Base-by-base conservation (phyloP, 2,329 filamentous ascomycete genomes). In the Knufia petricola region DNA sequence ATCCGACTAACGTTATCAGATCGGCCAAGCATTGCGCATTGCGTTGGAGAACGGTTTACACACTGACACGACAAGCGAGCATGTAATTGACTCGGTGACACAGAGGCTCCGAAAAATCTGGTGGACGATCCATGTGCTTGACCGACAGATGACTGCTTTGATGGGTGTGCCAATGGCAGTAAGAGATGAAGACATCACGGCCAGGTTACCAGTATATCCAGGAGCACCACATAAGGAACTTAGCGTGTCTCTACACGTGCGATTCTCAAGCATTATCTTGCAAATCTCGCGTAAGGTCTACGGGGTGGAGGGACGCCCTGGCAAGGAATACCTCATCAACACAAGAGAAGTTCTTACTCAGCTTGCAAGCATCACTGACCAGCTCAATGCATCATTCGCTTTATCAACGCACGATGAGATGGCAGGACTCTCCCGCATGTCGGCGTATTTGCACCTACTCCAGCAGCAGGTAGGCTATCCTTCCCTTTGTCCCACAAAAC, bases 81-180 rank as follows among this genome's bases (percentile, higher is more conserved):
- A 70, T 19, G 52, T 75, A 0, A 68, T 68, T 0, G 65, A 68
- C 1, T 51, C 56, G 0, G 55, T 66, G 1, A 68, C 73, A 0
- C 66, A 76, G 50, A 60, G 75, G 44, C 72, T 68, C 45, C 69
- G 72, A 1, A 68, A 67, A 28, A 64, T 74, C 8, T 78, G 73
- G 73, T 77, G 74, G 73, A 77, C 75, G 0, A 64, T 75, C 0
- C 76, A 75, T 34, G 64, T 77, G 1, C 59, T 77, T 1, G 74
- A 77, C 46, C 66, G 74, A 2, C 68, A 77, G 53, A 74, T 77
- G 66, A 73, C 72, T 1, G 73, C 72, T 0, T 52, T 77, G 2
- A 74, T 77, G 69, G 75, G 75, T 0, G 52, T 75, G 0, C 74
- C 75, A 0, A 66, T 71, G 39, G 69, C 71, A 0, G 64, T 77